Evolutionary conservation across 306 rosid species (phyloP).

Genomic region (Arachis hypogaea): DNA sequence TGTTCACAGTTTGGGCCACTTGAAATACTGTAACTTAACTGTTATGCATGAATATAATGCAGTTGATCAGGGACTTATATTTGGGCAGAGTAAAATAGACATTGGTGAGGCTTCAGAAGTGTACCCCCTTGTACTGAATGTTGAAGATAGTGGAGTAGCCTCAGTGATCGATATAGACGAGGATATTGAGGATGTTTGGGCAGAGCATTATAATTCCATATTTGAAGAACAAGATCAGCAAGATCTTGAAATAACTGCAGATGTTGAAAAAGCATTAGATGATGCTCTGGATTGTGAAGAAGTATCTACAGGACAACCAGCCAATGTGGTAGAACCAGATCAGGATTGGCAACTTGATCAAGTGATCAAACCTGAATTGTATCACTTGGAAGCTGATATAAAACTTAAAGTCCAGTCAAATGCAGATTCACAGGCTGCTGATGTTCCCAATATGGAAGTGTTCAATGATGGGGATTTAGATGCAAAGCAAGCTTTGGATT

Average conservation of each 20-base stretch:
- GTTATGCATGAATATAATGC: slow-evolving; percentile 31
- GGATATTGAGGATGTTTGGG: slow-evolving; percentile 17
- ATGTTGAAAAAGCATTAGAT: slow-evolving; percentile 21
- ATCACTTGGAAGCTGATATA: not conserved
- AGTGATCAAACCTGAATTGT: not conserved
- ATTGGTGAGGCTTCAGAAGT: slow-evolving; percentile 24
- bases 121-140: slow-evolving; percentile 9
- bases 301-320: not conserved
- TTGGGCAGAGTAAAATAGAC: slow-evolving; percentile 34
- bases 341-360: slow-evolving; percentile 24
- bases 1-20: slow-evolving; percentile 37
- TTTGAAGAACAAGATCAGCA: slow-evolving; percentile 35
- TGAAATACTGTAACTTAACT: slow-evolving; percentile 61
- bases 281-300: slow-evolving; percentile 35
- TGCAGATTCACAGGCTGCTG: slow-evolving; percentile 28
- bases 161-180: slow-evolving; percentile 22
- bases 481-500: slow-evolving; percentile 17
- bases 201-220: slow-evolving; percentile 15
- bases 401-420: slow-evolving; percentile 10
- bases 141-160: slow-evolving; percentile 29
- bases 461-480: slow-evolving; percentile 14
- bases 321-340: slow-evolving; percentile 20
- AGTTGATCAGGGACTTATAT: slow-evolving; percentile 38
- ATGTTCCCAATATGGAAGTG: slow-evolving; percentile 6
- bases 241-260: slow-evolving; percentile 23